These are phyloP conservation scores for Curvularia spicifera DNA, from an alignment of 2,329 filamentous ascomycete genomes.

Conservation along the genomic window DNA sequence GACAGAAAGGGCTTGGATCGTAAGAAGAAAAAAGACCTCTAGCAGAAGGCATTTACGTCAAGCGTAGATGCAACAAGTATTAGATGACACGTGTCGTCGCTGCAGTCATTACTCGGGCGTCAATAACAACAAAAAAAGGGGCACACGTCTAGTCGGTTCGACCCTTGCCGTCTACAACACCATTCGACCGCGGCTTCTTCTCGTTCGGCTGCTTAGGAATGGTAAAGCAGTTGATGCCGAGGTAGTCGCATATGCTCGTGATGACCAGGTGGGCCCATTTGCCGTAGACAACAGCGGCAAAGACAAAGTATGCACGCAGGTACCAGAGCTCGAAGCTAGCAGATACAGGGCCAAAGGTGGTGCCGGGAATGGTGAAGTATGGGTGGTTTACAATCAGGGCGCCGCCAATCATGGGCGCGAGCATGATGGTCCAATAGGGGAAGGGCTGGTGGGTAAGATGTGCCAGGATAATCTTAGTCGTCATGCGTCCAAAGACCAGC, in stretches of 20 bases:
- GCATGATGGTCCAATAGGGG: conserved; percentile 93
- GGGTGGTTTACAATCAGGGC: conserved; percentile 85
- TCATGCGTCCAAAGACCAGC: conserved; percentile 98
- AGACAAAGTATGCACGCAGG: conserved; percentile 81
- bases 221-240: conserved; percentile 94
- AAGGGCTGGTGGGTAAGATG: conserved; percentile 93
- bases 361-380: conserved; percentile 57
- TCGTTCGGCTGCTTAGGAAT: conserved; percentile 60
- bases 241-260: conserved; percentile 85
- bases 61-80: not conserved
- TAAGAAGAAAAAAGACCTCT: not conserved
- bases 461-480: conserved; percentile 97
- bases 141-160: conserved; percentile 36
- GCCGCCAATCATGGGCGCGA: conserved; percentile 84
- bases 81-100: conserved; percentile 1
- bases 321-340: conserved; percentile 76
- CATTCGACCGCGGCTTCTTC: conserved; percentile 37
- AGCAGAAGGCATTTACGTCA: not conserved
- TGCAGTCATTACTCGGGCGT: not conserved
- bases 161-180: conserved; percentile 43
- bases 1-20: not conserved
- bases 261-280: conserved; percentile 93
- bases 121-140: not conserved
- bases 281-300: conserved; percentile 85
- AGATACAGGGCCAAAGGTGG: conserved; percentile 65